Evolutionary conservation across 2,329 filamentous ascomycete species (phyloP), one percentile per base, ranked within the genome.

Genomic region (Fusarium sp.): DNA sequence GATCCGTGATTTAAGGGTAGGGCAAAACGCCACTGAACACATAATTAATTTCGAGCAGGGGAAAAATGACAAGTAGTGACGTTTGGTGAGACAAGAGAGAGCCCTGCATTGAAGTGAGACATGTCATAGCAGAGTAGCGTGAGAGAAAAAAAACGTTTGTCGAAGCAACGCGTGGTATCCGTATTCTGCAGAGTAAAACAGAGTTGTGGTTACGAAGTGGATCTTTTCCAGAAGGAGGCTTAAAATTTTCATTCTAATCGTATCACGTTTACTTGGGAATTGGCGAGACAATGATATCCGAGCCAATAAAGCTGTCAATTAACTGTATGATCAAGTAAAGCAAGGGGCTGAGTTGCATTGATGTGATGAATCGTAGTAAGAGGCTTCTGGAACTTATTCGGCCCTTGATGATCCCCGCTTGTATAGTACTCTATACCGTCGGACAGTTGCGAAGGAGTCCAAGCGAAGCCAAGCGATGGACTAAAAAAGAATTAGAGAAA

Each of bases 361-460:
- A 38, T 27, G 16, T 24, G 18, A 53, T 27, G 24, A 44, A 62
- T 38, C 18, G 34, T 38, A 38, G 34, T 2, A 49, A 58, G 52
- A 46, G 47, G 59, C 62, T 73, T 74, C 70, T 74, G 68, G 72
- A 72, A 74, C 65, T 50, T 63, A 51, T 65, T 46, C 34, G 45
- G 45, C 43, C 64, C 30, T 58, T 42, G 29, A 49, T 20, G 38
- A 55, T 54, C 70, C 70, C 68, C 62, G 67, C 70, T 38, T 38
- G 18, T 38, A n/a, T 38, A 38, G 34, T 38, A n/a, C 34, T 70
- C 46, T 61, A 54, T 61, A 56, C 59, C 34, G 57, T 57, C 59
- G 62, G 43, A 32, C 45, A 53, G 46, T 56, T 38, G 63, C 52
- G 49, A 55, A 53, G 57, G 53, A 52, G 54, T 29, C 44, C 50